phyloP scores from a whole-genome alignment of 148 eudicot genomes.

The Camellia lanceoleosa region DNA sequence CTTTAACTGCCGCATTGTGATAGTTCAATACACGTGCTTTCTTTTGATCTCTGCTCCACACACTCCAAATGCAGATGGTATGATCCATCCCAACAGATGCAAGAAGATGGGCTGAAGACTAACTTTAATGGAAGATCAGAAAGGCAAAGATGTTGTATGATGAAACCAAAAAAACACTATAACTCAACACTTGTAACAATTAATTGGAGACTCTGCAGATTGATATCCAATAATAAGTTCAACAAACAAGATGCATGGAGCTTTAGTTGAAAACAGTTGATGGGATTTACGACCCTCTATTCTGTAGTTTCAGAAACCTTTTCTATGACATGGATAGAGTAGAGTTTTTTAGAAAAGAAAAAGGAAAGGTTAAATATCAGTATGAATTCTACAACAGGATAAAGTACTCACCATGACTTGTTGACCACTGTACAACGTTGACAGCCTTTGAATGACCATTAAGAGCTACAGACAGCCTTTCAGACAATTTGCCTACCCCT shows the following conservation, averaged over 20 bases:
- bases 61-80: slow-evolving; percentile 74
- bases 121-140: slow-evolving; percentile 43
- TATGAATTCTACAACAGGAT: background rate
- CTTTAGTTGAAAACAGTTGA: too few relatives aligned
- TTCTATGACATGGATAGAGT: too few relatives aligned
- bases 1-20: slow-evolving; percentile 87
- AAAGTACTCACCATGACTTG: slow-evolving; percentile 54
- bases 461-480: slow-evolving; percentile 43
- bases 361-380: background rate
- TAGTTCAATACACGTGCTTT: slow-evolving; percentile 52
- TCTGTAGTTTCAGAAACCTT: too few relatives aligned
- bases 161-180: background rate
- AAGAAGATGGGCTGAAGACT: slow-evolving; percentile 90
- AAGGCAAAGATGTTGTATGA: slow-evolving; percentile 18
- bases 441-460: slow-evolving; percentile 67
- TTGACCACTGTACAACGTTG: slow-evolving; percentile 68
- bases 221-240: too few relatives aligned
- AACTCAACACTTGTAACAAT: background rate
- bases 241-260: too few relatives aligned
- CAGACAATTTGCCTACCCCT: slow-evolving; percentile 29
- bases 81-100: slow-evolving; percentile 98
- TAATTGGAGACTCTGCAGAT: background rate
- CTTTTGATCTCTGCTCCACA: slow-evolving; percentile 65
- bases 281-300: too few relatives aligned
- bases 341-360: background rate